A percentile compares a stretch with the other conserved stretches of the same genome.
Conservation (phyloP, 768 basidiomycete species). For the Auriscalpium vulgare region DNA sequence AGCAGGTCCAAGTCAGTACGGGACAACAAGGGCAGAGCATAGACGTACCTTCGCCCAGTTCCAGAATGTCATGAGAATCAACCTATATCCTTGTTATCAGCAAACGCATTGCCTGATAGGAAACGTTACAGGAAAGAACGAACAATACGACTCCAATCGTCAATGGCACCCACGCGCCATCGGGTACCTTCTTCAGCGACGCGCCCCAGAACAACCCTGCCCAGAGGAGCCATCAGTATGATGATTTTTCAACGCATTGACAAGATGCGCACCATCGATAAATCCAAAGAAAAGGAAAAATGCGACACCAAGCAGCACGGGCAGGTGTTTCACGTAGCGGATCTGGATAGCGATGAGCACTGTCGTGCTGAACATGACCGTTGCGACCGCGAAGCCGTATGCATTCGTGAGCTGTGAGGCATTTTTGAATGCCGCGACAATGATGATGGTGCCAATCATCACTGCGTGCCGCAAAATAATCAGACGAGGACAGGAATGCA, state of each 20-base stretch:
- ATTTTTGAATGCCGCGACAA: constrained; percentile 52
- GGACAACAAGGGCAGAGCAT: neutral
- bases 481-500: neutral
- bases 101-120: neutral
- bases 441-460: constrained; percentile 42
- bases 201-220: constrained; percentile 56
- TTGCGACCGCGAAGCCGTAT: constrained; percentile 54
- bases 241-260: neutral
- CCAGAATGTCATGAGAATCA: constrained; percentile 51
- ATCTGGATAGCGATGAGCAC: constrained; percentile 51
- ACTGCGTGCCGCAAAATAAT: constrained; percentile 17
- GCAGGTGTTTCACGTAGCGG: constrained; percentile 43
- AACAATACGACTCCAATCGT: constrained; percentile 45
- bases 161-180: constrained; percentile 63
- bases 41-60: constrained; percentile 48
- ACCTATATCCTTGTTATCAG: constrained; percentile 17
- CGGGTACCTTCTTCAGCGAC: constrained; percentile 49
- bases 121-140: constrained; percentile 9
- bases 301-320: constrained; percentile 31
- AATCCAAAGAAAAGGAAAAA: constrained; percentile 55
- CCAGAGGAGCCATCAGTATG: neutral
- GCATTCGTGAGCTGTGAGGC: constrained; percentile 50
- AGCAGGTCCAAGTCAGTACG: neutral
- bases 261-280: constrained; percentile 38
- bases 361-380: constrained; percentile 58